Percentiles rank a stretch among this genome's conserved stretches.
phyloP scores from a whole-genome alignment of 257 asterid genomes.

The Solanum tarijense region DNA sequence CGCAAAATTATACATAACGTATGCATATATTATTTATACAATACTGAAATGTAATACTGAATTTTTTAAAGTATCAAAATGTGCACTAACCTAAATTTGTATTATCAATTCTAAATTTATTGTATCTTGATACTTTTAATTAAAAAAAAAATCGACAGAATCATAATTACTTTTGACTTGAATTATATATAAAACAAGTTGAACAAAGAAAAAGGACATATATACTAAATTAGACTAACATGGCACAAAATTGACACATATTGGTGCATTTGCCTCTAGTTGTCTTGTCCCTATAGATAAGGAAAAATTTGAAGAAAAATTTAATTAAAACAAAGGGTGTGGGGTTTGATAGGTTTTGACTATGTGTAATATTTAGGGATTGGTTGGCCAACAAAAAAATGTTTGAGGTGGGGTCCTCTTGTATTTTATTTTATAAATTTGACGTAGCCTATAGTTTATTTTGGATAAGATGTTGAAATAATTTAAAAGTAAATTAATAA shows the following conservation, averaged over 20 bases:
- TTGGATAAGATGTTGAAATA: background rate
- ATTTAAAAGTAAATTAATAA: background rate
- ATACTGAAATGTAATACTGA: background rate
- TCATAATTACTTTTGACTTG: background rate
- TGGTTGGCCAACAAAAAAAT: conserved; percentile 1
- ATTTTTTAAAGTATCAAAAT: background rate
- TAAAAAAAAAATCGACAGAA: background rate
- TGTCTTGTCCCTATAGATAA: background rate
- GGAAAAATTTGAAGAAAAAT: background rate
- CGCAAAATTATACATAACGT: background rate
- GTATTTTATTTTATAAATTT: background rate
- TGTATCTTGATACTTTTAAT: background rate
- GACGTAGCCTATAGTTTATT: background rate
- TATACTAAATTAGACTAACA: background rate
- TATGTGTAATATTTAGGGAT: background rate
- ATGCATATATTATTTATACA: background rate
- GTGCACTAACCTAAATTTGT: background rate
- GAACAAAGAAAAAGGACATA: background rate
- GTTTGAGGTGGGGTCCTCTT: background rate
- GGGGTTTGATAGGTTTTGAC: background rate
- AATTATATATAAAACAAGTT: background rate
- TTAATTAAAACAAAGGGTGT: background rate
- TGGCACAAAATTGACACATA: background rate
- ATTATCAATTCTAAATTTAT: background rate
- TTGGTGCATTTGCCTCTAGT: background rate